Evolutionary conservation across 345 rosid genomes (phyloP).

Genomic region (Microthlaspi erraticum): DNA sequence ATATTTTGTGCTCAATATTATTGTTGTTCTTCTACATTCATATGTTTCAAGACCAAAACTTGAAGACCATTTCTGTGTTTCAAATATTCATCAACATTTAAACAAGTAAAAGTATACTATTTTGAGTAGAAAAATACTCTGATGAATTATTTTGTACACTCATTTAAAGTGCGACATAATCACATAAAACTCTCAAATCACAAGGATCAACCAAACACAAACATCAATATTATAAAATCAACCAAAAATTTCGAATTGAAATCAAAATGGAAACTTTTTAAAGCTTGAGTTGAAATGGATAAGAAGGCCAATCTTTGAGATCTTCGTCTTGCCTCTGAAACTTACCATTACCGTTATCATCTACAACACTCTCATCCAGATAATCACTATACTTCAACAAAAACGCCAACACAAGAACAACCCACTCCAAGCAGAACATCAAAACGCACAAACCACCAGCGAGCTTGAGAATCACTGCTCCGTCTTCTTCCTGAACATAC

Average conservation of each 20-base stretch:
- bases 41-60: too few relatives aligned
- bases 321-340: conserved; percentile 30
- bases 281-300: conserved; percentile 45
- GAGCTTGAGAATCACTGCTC: conserved; percentile 67
- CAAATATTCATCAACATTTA: too few relatives aligned
- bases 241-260: conserved; percentile 8
- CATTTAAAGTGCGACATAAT: neutral
- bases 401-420: conserved; percentile 45
- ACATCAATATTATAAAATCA: conserved; percentile 9
- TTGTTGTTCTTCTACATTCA: too few relatives aligned
- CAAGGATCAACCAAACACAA: neutral
- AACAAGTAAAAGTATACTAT: too few relatives aligned
- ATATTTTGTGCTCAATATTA: too few relatives aligned
- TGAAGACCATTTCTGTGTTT: too few relatives aligned
- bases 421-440: conserved; percentile 43
- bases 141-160: neutral
- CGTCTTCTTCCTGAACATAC: conserved; percentile 85
- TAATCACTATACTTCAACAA: conserved; percentile 41
- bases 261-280: neutral
- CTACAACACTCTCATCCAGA: conserved; percentile 29
- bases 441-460: conserved; percentile 52
- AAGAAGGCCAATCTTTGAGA: conserved; percentile 46
- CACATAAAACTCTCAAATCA: neutral
- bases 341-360: conserved; percentile 30
- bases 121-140: too few relatives aligned